phyloP scores from a whole-genome alignment of 768 basidiomycete genomes.

The Collybiopsis confluens region DNA sequence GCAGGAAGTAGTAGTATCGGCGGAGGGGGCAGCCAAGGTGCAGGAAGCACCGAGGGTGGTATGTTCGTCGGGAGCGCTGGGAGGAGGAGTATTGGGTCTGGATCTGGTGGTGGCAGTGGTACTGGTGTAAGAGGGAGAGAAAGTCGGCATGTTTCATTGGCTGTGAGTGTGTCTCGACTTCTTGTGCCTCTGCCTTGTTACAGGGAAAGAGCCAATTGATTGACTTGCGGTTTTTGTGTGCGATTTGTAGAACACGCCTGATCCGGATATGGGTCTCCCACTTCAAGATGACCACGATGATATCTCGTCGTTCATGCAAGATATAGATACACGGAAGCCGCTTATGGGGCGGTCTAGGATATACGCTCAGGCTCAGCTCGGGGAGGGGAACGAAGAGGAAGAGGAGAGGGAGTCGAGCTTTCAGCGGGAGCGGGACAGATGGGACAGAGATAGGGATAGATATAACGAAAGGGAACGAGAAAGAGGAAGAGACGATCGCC shows the following conservation, averaged over 20 bases:
- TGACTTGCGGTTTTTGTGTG: background rate
- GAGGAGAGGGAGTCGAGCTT: constrained; percentile 7
- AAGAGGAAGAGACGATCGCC: too few relatives aligned
- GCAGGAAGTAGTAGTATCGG: background rate
- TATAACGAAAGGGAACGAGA: too few relatives aligned
- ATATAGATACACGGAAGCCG: constrained; percentile 69
- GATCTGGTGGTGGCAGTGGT: background rate
- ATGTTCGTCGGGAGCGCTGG: constrained; percentile 26
- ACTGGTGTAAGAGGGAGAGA: background rate
- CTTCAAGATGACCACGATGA: constrained; percentile 65
- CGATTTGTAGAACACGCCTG: background rate
- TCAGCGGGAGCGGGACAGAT: too few relatives aligned
- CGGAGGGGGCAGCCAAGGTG: constrained; percentile 1
- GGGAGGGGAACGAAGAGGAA: background rate
- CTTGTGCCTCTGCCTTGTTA: too few relatives aligned
- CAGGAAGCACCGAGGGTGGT: constrained; percentile 1
- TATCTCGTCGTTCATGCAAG: constrained; percentile 72
- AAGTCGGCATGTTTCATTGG: background rate
- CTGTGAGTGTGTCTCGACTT: background rate
- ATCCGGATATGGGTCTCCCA: background rate
- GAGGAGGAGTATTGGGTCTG: background rate
- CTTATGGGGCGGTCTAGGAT: constrained; percentile 40
- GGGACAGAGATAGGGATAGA: too few relatives aligned
- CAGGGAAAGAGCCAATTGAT: background rate
- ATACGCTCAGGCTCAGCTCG: constrained; percentile 3